Conservation (phyloP, 257 asterid genomes). For the Solanum paucissectum region DNA sequence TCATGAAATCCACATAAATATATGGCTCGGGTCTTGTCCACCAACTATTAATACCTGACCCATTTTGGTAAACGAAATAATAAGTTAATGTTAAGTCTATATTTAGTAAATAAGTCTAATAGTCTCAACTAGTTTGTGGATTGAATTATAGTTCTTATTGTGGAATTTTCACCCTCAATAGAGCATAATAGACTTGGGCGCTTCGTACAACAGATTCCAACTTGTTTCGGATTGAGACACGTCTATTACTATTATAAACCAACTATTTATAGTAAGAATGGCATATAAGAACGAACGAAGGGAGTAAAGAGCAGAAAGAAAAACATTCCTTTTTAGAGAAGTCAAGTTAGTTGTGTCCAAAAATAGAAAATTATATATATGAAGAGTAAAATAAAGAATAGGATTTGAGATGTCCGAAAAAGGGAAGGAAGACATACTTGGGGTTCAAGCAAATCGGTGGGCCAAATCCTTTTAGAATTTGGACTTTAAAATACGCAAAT, state of each 20-base stretch:
- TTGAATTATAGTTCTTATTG: background rate
- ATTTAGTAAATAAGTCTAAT: too few relatives aligned
- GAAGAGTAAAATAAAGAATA: too few relatives aligned
- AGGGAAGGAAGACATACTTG: background rate
- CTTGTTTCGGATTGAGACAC: background rate
- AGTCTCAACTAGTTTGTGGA: too few relatives aligned
- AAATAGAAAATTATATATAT: too few relatives aligned
- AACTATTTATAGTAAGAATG: too few relatives aligned
- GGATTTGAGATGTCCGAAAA: too few relatives aligned
- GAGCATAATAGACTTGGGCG: too few relatives aligned
- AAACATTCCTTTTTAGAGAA: background rate
- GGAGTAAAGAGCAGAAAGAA: too few relatives aligned
- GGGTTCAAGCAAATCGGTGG: too few relatives aligned
- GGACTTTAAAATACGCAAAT: background rate
- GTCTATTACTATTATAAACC: too few relatives aligned
- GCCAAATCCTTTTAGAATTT: background rate
- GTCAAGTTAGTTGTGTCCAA: background rate
- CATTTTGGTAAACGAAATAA: background rate
- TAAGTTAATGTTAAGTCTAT: background rate
- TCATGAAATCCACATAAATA: background rate
- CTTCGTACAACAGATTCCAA: background rate
- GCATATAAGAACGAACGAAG: rapidly evolving
- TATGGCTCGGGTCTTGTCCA: background rate
- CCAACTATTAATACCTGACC: background rate
- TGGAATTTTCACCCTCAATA: background rate